phyloP scores from a whole-genome alignment of 441 rosid genomes.

The Hura crepitans region DNA sequence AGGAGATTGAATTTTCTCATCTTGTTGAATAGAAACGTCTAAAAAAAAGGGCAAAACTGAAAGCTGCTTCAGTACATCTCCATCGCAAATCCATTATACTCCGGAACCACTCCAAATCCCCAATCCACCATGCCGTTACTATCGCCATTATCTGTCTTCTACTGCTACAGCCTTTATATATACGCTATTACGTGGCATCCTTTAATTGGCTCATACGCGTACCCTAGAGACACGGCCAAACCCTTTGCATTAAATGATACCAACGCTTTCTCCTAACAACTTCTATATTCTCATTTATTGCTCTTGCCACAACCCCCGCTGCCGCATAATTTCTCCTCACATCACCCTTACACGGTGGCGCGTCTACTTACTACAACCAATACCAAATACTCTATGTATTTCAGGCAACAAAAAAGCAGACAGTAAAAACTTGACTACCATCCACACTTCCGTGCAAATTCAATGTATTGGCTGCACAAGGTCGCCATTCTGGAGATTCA shows the following conservation, averaged over 20 bases:
- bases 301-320: background rate
- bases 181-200: constrained; percentile 6
- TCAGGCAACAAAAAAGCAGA: no score
- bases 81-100: background rate
- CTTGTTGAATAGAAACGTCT: no score
- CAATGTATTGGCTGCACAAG: no score
- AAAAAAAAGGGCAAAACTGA: background rate
- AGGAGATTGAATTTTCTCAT: no score
- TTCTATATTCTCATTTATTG: constrained; percentile 42
- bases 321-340: background rate
- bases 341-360: background rate
- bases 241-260: constrained; percentile 36
- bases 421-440: no score
- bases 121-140: constrained; percentile 10
- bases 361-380: no score
- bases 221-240: constrained; percentile 18
- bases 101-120: background rate
- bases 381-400: no score
- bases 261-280: constrained; percentile 31
- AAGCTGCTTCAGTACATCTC: background rate
- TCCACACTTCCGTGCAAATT: no score
- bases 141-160: constrained; percentile 15
- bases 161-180: background rate
- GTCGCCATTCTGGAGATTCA: no score
- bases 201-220: constrained; percentile 15